Base-by-base conservation (phyloP, 352 stramenopile genomes). In the Globisporangium camurandrum region DNA sequence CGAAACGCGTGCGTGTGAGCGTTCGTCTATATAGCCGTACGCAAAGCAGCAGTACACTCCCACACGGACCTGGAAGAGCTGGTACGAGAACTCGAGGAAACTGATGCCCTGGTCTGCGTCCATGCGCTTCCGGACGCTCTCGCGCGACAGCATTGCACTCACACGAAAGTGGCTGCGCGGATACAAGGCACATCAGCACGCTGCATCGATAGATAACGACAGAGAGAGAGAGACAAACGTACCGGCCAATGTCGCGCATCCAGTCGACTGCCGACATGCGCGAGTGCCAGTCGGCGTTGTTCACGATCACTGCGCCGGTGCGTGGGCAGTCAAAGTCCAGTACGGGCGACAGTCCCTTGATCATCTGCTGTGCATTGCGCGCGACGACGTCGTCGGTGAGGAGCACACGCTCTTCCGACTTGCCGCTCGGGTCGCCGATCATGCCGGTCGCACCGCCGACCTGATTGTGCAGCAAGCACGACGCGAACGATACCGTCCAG, bases 51-150 rank as follows among this genome's bases (percentile, higher is more conserved):
- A 9, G 6, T 3, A 6, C 11, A 14, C n/a, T 43, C n/a, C 3
- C n/a, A 8, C 4, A 14, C 28, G 14, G 19, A 67, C 56, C 57
- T 99, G 97, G 54, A 99, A 92, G 56, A 99, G 89, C 80, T 99
- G 98, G 75, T 99, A 99, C 58, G 98, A 98, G 61, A 99, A 99
- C 80, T 99, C 97, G 50, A 99, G 86, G 72, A 99, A 99, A 54
- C 84, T 98, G 66, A 99, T 93, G 41, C 89, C 89, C 24, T 96
- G 86, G 59, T 98, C 96, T 33, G 88, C 85, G 39, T 88, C 71
- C 26, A 99, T 74, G 16, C 97, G 84, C 68, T 97, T 90, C 64
- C 97, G 98, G 11, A 99, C 97, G 48, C 91, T 98, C 55, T 99
- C 97, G 54, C 97, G 96, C 38, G 79, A 79, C 42, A 99, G 68